These are phyloP conservation scores for Auricularia sp. DNA, from an alignment of 768 basidiomycete species.

Conservation along the genomic window DNA sequence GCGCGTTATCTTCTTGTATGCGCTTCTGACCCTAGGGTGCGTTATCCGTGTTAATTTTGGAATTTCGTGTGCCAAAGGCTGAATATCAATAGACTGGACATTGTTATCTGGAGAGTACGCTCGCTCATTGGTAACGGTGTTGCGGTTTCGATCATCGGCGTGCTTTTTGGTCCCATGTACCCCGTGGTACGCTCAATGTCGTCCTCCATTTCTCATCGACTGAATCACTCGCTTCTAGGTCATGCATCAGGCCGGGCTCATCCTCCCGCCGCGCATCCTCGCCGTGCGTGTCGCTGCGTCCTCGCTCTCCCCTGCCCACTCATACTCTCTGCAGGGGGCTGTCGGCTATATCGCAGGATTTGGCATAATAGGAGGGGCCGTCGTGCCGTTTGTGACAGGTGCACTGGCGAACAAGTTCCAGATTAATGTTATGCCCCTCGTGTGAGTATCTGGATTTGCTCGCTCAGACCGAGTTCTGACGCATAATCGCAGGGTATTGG, in stretches of 20 bases:
- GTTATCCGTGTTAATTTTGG: constrained; percentile 3
- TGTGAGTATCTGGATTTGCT: neutral
- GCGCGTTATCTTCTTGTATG: constrained; percentile 27
- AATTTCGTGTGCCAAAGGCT: neutral
- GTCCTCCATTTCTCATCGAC: neutral
- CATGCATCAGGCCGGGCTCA: neutral
- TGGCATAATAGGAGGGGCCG: neutral
- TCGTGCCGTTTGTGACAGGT: neutral
- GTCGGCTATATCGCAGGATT: neutral
- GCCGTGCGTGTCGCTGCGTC: neutral
- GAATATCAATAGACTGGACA: constrained; percentile 36
- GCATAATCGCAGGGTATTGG: neutral
- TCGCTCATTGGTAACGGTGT: constrained; percentile 55
- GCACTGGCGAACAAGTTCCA: neutral
- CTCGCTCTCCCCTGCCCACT: neutral
- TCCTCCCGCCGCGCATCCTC: neutral
- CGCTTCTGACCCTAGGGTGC: constrained; percentile 27
- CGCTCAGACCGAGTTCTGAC: neutral
- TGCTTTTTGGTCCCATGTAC: constrained; percentile 66
- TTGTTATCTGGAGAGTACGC: constrained; percentile 60
- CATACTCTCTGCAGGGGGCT: neutral
- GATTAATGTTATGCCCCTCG: neutral
- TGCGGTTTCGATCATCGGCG: constrained; percentile 51
- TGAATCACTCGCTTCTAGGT: neutral
- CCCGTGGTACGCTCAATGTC: constrained; percentile 30